Conservation (phyloP, 2,329 filamentous ascomycete species). For the Xylaria sp. region DNA sequence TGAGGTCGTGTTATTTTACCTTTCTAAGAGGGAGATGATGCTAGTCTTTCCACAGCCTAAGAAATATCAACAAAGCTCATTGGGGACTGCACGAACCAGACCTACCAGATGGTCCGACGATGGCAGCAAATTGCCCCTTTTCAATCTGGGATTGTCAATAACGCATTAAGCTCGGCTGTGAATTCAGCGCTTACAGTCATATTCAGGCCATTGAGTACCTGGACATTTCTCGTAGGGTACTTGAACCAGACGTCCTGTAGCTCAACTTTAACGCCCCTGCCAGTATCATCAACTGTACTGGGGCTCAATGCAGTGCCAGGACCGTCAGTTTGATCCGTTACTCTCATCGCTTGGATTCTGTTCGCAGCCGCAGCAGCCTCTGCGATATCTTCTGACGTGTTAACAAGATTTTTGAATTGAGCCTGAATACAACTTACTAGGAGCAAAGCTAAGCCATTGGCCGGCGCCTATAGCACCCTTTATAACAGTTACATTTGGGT, state of each 20-base stretch:
- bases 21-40: constrained; percentile 72
- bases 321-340: constrained; percentile 51
- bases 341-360: constrained; percentile 63
- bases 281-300: constrained; percentile 53
- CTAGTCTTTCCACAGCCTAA: constrained; percentile 74
- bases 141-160: constrained; percentile 56
- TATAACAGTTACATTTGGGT: neutral
- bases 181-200: constrained; percentile 56
- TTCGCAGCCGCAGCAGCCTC: constrained; percentile 69
- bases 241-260: constrained; percentile 68
- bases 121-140: constrained; percentile 75
- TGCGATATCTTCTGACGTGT: constrained; percentile 58
- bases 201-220: constrained; percentile 69
- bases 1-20: constrained; percentile 44
- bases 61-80: constrained; percentile 33
- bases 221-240: constrained; percentile 67
- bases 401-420: constrained; percentile 5
- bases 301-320: constrained; percentile 46
- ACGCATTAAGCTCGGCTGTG: neutral
- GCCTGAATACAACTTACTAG: constrained; percentile 53
- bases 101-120: constrained; percentile 73
- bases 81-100: neutral
- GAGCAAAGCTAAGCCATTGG: constrained; percentile 74
- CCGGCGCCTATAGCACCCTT: constrained; percentile 71
- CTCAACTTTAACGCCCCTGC: constrained; percentile 66